Base-by-base conservation (phyloP, 129 eudicot species). In the Flaveria bidentis region DNA sequence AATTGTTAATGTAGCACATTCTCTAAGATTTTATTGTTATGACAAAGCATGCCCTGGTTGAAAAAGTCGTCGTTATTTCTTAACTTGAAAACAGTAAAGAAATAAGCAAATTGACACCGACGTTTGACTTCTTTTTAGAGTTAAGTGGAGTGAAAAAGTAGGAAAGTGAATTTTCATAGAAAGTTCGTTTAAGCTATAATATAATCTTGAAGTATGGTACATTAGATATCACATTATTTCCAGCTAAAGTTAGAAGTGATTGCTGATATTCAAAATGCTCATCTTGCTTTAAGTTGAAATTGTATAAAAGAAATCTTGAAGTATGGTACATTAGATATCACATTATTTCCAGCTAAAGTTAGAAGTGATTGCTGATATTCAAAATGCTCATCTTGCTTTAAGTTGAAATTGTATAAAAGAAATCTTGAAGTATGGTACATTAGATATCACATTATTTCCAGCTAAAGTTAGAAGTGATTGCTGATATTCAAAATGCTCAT, bases 401-500 rank as follows among this genome's bases (percentile, higher is more conserved):
- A 67, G 17, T 44, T 42, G 10, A 22, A 67, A 42, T 68, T 68
- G 10, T 68, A 20, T 68, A 14, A 18, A 17, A 56, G 25, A 12
- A 23, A 71, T n/a, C 50, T 30, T 33, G 67, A 55, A 55, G 36
- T 22, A 12, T 70, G 39, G 51, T 39, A 55, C 41, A 13, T 20
- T 36, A 73, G 53, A 57, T 22, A 22, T 41, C 68, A 2, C 41
- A 56, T 56, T 41, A 3, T 51, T 50, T 69, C 2, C 20, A 9
- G 14, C 57, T 47, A 45, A 69, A 20, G 57, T 69, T 69, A 22
- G 17, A 53, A 51, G 36, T 52, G 50, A 11, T 52, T 72, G 26
- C 76, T 5, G 18, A 14, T 73, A 58, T 73, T 46, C 16, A 60
- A 73, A 57, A 53, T 42, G 77, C 42, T 16, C 9, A 73, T 56